These are phyloP conservation scores for Phalaenopsis aphrodite DNA, from an alignment of 106 monocot species.

Conservation along the genomic window DNA sequence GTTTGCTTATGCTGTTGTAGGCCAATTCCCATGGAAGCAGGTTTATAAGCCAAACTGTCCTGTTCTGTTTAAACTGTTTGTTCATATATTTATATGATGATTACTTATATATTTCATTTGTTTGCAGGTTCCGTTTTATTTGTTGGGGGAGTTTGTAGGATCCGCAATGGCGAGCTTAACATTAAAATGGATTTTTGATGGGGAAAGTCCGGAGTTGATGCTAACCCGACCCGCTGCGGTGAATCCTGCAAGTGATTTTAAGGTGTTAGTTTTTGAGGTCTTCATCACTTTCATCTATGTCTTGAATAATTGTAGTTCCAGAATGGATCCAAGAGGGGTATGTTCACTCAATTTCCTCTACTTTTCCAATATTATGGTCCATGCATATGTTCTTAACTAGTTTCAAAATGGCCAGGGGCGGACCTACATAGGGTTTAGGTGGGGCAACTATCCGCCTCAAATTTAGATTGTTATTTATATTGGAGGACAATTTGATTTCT, in stretches of 20 bases:
- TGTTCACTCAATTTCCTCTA: too few relatives aligned
- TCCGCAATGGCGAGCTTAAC: neutral
- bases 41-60: too few relatives aligned
- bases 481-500: too few relatives aligned
- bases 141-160: neutral
- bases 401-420: too few relatives aligned
- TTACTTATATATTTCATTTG: too few relatives aligned
- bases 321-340: neutral
- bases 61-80: too few relatives aligned
- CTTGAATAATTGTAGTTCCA: neutral
- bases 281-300: slow-evolving; percentile 2
- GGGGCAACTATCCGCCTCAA: too few relatives aligned
- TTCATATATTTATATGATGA: too few relatives aligned
- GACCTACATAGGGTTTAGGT: too few relatives aligned
- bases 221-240: neutral
- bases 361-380: too few relatives aligned
- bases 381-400: too few relatives aligned
- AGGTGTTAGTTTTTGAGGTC: neutral
- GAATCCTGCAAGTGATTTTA: neutral
- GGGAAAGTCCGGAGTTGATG: neutral
- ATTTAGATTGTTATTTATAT: too few relatives aligned
- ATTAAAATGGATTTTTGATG: neutral
- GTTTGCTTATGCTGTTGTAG: slow-evolving; percentile 5
- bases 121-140: neutral
- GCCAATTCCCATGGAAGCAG: slow-evolving; percentile 15